These are phyloP conservation scores for Penicillium expansum DNA, from an alignment of 2,329 filamentous ascomycete genomes.

Conservation along the genomic window DNA sequence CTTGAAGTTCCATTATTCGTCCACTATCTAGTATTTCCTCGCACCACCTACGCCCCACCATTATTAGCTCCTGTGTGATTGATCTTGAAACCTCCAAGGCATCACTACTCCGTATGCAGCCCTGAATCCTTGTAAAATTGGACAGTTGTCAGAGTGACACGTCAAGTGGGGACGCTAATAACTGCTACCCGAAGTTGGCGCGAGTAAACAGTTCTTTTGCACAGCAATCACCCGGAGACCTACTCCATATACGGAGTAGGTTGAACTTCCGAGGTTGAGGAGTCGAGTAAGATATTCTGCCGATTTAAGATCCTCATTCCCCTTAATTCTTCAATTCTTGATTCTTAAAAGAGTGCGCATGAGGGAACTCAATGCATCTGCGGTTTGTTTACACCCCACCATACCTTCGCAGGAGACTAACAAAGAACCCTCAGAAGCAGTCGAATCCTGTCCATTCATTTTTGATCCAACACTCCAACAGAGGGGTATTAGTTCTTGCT, in stretches of 20 bases:
- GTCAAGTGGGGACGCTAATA: neutral
- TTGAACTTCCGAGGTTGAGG: neutral
- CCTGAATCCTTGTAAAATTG: neutral
- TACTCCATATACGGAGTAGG: neutral
- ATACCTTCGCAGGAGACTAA: neutral
- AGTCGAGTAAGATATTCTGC: neutral
- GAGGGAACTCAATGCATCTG: neutral
- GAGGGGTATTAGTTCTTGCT: no score
- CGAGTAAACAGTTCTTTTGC: neutral
- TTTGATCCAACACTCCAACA: no score
- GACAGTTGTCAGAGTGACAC: neutral
- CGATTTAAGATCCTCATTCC: neutral
- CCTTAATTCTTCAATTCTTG: neutral
- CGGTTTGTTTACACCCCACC: neutral
- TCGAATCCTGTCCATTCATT: neutral
- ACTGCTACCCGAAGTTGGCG: slow-evolving; percentile 1
- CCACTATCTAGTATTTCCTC: neutral
- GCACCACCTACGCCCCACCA: neutral
- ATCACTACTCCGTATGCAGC: neutral
- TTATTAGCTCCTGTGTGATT: neutral
- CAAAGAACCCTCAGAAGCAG: neutral
- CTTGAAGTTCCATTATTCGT: neutral
- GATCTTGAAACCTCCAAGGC: neutral
- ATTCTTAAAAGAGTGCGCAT: neutral
- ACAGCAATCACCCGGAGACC: neutral